Evolutionary conservation across 2,329 filamentous ascomycete genomes (phyloP).

Genomic region (Alternaria novae-zelandiae): DNA sequence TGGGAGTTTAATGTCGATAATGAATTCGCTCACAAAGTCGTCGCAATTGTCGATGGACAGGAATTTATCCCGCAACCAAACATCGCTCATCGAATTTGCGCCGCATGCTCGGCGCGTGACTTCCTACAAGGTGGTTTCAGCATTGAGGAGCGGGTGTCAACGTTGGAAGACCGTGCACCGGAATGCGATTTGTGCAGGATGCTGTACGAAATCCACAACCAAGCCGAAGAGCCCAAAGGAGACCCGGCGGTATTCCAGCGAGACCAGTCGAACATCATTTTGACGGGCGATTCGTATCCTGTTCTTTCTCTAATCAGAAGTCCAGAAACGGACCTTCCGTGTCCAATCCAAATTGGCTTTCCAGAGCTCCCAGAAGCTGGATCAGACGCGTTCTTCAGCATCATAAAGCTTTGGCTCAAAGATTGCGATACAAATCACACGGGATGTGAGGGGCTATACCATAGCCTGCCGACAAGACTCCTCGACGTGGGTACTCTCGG

Average conservation of each 20-base stretch:
- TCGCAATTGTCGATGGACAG: not conserved
- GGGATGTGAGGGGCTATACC: not conserved
- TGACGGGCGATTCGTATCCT: constrained; percentile 4
- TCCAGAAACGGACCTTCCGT: not conserved
- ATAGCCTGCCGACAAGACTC: constrained; percentile 14
- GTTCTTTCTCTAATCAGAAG: constrained; percentile 13
- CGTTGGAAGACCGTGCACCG: not conserved
- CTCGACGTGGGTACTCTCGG: constrained; percentile 13
- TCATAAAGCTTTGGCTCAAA: constrained; percentile 2
- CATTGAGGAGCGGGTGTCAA: not conserved
- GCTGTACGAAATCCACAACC: not conserved
- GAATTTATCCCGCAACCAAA: not conserved
- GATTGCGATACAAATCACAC: not conserved
- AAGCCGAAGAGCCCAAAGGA: not conserved
- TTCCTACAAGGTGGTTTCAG: constrained; percentile 15
- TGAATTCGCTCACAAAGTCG: constrained; percentile 7
- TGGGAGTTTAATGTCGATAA: constrained; percentile 22
- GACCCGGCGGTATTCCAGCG: not conserved
- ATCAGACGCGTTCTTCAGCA: constrained; percentile 1
- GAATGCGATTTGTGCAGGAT: constrained; percentile 17
- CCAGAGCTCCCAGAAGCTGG: constrained; percentile 7
- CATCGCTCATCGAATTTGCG: not conserved
- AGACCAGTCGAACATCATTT: constrained; percentile 1
- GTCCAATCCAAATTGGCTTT: constrained; percentile 19
- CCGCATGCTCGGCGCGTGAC: not conserved